These are phyloP conservation scores for Hygrophoropsis aurantiaca DNA, from an alignment of 768 basidiomycete species.

Conservation along the genomic window DNA sequence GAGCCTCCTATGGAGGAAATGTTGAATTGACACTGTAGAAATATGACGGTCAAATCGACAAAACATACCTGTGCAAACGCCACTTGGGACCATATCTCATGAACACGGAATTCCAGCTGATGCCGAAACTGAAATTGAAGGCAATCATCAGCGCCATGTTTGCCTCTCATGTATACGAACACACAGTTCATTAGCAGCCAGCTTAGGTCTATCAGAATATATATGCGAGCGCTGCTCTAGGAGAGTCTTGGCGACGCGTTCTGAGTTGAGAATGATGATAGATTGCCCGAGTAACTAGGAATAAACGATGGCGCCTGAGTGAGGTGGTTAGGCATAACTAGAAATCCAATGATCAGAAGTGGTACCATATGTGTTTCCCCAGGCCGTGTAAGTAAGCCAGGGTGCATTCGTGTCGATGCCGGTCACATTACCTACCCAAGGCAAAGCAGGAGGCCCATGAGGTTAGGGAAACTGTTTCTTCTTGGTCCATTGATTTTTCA, in stretches of 20 bases:
- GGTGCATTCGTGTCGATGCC: slow-evolving; percentile 43
- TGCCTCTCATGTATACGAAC: not conserved
- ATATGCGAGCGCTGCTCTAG: slow-evolving; percentile 24
- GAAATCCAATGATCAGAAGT: no score
- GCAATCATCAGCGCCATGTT: not conserved
- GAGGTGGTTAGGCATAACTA: no score
- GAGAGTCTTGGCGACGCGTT: slow-evolving; percentile 21
- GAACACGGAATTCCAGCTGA: slow-evolving; percentile 33
- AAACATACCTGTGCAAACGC: slow-evolving; percentile 22
- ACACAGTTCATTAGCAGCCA: slow-evolving; percentile 22
- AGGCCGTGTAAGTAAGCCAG: slow-evolving; percentile 41
- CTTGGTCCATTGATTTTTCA: no score
- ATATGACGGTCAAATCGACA: no score
- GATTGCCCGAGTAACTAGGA: slow-evolving; percentile 18
- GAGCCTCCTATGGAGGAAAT: slow-evolving; percentile 18
- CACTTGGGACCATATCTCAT: slow-evolving; percentile 37
- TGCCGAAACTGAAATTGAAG: slow-evolving; percentile 18
- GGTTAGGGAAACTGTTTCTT: slow-evolving; percentile 23
- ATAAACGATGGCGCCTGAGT: slow-evolving; percentile 25
- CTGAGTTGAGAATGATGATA: slow-evolving; percentile 27
- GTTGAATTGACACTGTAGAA: no score
- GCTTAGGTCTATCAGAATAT: slow-evolving; percentile 32
- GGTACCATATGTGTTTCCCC: slow-evolving; percentile 44
- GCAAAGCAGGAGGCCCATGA: slow-evolving; percentile 48
- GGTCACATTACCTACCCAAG: slow-evolving; percentile 48